Evolutionary conservation across 192 early-diverging fungal genomes (phyloP), one percentile per base, ranked within the genome.

Genomic region (Funneliformis geosporum): DNA sequence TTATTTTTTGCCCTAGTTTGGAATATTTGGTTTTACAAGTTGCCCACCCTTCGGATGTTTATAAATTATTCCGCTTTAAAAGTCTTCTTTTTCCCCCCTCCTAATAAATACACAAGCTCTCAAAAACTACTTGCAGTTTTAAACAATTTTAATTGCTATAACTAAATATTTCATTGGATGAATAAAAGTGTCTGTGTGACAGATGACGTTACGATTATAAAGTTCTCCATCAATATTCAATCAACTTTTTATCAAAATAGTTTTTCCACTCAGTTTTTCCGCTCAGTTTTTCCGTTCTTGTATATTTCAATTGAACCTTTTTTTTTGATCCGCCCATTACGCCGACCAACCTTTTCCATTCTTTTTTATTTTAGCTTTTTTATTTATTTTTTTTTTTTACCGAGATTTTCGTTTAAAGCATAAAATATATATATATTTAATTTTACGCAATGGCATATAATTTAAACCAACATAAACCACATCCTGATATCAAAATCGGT

Each of bases 401-500:
- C 14, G 18, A 40, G 18, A 69, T n/a, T 43, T 33, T 21, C 18
- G 3, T 40, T 43, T 18, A 69, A 42, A 21, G n/a, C 8, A 21
- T 14, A n/a, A 43, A 33, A 9, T 14, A 64, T 12, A 27, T 25
- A 64, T 11, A 64, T 27, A 4, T n/a, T 69, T 69, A 42, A 69
- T 39, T 42, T 23, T 69, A n/a, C 14, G 23, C 25, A 27, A 72
- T 72, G 70, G 70, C 70, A 47, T 50, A n/a, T n/a, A 47, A 43
- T 50, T 44, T 25, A 25, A 33, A 72, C 28, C 70, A 72, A 23
- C 21, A 7, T 33, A 69, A 21, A n/a, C 5, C 67, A 40, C 43
- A 16, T 23, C 70, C 70, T n/a, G 70, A 72, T 23, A 70, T 70
- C 27, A 72, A 72, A 72, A 12, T 72, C 27, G 70, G 70, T 50